A percentile compares a stretch with the other conserved stretches of the same genome.
Evolutionary conservation across 768 basidiomycete genomes (phyloP).

Genomic region (Fomitopsis pulvina): DNA sequence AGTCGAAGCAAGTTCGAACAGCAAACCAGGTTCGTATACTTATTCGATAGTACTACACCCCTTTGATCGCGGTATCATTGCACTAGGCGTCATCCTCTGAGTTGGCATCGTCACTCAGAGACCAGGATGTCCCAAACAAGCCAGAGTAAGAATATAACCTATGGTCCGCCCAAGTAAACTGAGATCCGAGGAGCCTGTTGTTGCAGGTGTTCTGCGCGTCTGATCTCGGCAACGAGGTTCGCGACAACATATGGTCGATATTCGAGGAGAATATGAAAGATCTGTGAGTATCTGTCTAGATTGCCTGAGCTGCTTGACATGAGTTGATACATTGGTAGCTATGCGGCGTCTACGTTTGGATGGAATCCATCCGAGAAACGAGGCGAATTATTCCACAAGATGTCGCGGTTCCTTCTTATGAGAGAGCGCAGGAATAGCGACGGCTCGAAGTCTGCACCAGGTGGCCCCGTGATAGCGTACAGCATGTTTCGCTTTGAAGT

Average conservation of each 20-base stretch:
- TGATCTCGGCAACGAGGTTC: slow-evolving; percentile 30
- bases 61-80: not conserved
- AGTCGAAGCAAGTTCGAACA: not conserved
- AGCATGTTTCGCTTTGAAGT: slow-evolving; percentile 69
- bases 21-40: slow-evolving; percentile 2
- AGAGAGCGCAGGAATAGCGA: slow-evolving; percentile 11
- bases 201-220: slow-evolving; percentile 10
- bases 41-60: not conserved
- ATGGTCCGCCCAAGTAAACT: not conserved
- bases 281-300: slow-evolving; percentile 3
- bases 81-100: not conserved
- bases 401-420: slow-evolving; percentile 9
- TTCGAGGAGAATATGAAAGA: slow-evolving; percentile 55
- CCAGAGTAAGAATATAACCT: no score
- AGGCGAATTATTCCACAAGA: slow-evolving; percentile 12
- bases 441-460: no score
- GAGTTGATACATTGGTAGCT: not conserved
- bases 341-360: slow-evolving; percentile 13
- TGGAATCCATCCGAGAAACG: slow-evolving; percentile 14
- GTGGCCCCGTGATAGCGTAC: slow-evolving; percentile 28
- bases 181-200: not conserved
- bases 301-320: slow-evolving; percentile 16
- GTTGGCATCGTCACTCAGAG: not conserved
- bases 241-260: slow-evolving; percentile 42
- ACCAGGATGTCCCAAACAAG: no score